Base-by-base conservation (phyloP, 345 rosid species). In the Citrus mangshanensis region DNA sequence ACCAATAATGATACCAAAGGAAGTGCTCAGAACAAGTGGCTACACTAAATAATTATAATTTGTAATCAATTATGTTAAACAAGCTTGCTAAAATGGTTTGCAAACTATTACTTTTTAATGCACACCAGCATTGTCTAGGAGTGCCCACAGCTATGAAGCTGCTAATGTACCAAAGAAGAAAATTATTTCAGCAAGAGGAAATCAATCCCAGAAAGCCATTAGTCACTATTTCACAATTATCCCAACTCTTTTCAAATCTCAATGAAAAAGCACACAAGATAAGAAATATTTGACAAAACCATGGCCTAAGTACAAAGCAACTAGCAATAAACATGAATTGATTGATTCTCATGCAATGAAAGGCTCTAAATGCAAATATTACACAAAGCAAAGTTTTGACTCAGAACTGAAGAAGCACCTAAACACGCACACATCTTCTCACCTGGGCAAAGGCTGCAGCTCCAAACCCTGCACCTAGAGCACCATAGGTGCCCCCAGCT, bases 391-490 rank as follows among this genome's bases (percentile, higher is more conserved):
- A 55, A 76, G 25, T 76, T n/a, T 24, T 13, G 37, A 65, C 30
- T 60, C 63, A 63, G 49, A 51, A 34, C 51, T 25, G 60, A 25
- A 42, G 63, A 14, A 64, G 51, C 51, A 46, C 18, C 51, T 3
- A 40, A 38, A 40, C 13, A 40, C 13, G 9, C 13, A 19, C 25
- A n/a, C 6, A 56, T 28, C 24, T 19, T 63, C 86, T 82, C 79
- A 90, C 95, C 88, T 87, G 95, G 63, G 90, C 84, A 86, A 90
- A 79, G 73, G 88, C 85, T 38, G 90, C 82, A 32, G 90, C 76
- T 81, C 86, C 91, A 83, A 84, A 91, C 69, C 91, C 93, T 58
- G 88, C 72, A 34, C 90, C 86, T n/a, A 87, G 78, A 74, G 86
- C 80, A 73, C 92, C 88, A 82, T 77, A 91, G 24, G 85, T 69